These are phyloP conservation scores for Pyrenopolyporus hunteri DNA, from an alignment of 495 filamentous ascomycete species.

Conservation along the genomic window DNA sequence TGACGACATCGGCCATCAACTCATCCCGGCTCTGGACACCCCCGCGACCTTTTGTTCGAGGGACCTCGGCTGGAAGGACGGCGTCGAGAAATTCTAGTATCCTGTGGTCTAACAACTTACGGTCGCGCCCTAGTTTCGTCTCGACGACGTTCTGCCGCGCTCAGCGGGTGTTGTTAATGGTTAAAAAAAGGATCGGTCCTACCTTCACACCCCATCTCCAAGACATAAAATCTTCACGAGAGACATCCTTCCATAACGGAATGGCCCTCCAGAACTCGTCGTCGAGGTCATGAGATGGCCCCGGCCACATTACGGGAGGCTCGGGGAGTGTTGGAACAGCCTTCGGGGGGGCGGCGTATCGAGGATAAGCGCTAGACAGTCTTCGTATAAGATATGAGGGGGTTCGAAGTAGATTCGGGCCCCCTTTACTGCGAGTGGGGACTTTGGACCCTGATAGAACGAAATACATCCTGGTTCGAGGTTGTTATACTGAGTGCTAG, in stretches of 20 bases:
- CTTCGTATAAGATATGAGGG: neutral
- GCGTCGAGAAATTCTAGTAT: constrained; percentile 42
- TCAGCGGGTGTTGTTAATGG: neutral
- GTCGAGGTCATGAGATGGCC: neutral
- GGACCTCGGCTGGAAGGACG: constrained; percentile 54
- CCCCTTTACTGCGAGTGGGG: neutral
- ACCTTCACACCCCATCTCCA: constrained; percentile 36
- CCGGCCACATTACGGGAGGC: neutral
- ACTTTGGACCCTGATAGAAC: neutral
- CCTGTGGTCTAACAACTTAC: neutral
- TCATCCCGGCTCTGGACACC: constrained; percentile 53
- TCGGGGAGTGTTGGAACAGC: neutral
- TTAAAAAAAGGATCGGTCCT: neutral
- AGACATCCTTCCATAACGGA: constrained; percentile 18
- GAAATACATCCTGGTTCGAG: neutral
- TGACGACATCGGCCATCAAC: constrained; percentile 57
- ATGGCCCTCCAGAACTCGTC: constrained; percentile 32
- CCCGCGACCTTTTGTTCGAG: constrained; percentile 35
- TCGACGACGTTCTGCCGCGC: constrained; percentile 31
- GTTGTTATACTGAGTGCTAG: neutral
- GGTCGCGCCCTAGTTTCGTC: constrained; percentile 3
- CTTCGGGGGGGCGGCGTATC: neutral
- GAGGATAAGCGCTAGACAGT: neutral
- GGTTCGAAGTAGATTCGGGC: neutral
- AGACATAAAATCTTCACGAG: constrained; percentile 29